Evolutionary conservation across 305 asterid species (phyloP), one percentile per base, ranked within the genome.

Genomic region (Solanum hybrid): DNA sequence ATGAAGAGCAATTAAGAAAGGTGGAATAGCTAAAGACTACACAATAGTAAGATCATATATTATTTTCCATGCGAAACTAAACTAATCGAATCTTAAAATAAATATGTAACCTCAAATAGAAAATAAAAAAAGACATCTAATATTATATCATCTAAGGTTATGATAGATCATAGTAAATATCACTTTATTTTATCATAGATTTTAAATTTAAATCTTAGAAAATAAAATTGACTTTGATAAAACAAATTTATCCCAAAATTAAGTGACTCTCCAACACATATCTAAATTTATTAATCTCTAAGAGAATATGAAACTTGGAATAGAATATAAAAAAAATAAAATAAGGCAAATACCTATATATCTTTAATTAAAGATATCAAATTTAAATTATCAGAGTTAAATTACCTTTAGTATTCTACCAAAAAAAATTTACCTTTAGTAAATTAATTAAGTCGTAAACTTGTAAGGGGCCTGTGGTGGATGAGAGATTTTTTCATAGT

Each of bases 1-100:
- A 40, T 28, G 29, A 28, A 40, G 73, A 64, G 73, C 73, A 22
- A 20, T 64, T 64, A 64, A 64, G 73, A 64, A 64, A 3, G 28
- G 26, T 4, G 5, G 28, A 64, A 61, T 61, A 61, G 11, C 71
- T 61, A 20, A 57, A 57, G n/a, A 18, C n/a, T 57, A 16, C 67
- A 2, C n/a, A 6, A 57, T 7, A 57, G 2, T 18, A 57, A 7
- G 71, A 7, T 57, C 11, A 57, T 57, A 2, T 4, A 7, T 61
- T 7, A 61, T 20, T 64, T 64, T 64, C 4, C 5, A 9, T 22
- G 1, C 1, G 0, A 64, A 22, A 0, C 4, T 64, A n/a, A 22
- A 64, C 11, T 64, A 64, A 64, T 64, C 0, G 6, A 64, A 22
- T 22, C 1, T 64, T 64, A 4, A 64, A 9, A 64, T 64, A 64